A percentile compares a stretch with the other conserved stretches of the same genome.
These are phyloP conservation scores for Scenedesmus sp. DNA, from an alignment of 163 green algal species.

Conservation along the genomic window DNA sequence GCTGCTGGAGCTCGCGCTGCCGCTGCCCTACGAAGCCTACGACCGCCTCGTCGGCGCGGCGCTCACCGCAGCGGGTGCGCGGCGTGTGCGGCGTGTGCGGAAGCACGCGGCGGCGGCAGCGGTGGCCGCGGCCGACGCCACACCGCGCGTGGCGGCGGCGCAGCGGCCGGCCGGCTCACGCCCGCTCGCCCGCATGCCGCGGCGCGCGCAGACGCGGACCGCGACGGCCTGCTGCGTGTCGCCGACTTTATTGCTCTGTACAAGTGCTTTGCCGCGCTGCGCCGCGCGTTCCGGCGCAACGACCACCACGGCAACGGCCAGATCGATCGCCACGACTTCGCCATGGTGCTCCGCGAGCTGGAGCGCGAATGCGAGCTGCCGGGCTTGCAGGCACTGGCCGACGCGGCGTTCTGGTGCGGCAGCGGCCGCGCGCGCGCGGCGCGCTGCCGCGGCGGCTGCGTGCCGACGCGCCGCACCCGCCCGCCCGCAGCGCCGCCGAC, in stretches of 20 bases:
- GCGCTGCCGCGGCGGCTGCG: no score
- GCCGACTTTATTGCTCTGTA: slow-evolving; percentile 41
- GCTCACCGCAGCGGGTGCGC: slow-evolving; percentile 25
- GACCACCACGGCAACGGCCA: slow-evolving; percentile 46
- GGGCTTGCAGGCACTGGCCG: slow-evolving; percentile 12
- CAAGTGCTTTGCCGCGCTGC: slow-evolving; percentile 19
- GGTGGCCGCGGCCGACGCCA: no score
- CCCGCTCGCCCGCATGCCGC: no score
- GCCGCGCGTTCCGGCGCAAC: slow-evolving; percentile 34
- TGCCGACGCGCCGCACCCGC: not conserved
- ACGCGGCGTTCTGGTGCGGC: slow-evolving; percentile 28
- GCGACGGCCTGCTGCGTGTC: slow-evolving; percentile 15
- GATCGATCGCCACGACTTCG: slow-evolving; percentile 41
- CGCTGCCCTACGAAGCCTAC: slow-evolving; percentile 43
- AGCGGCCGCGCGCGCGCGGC: no score
- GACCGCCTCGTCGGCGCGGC: slow-evolving; percentile 12
- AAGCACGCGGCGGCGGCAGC: no score
- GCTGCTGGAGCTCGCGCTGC: slow-evolving; percentile 44
- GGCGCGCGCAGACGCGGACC: slow-evolving; percentile 29
- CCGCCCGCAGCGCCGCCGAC: slow-evolving; percentile 6
- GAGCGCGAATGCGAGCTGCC: slow-evolving; percentile 11
- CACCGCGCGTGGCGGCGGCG: no score
- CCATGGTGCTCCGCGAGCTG: slow-evolving; percentile 18
- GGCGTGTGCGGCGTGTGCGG: not conserved
- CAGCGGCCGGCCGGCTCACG: no score